Percentiles rank a stretch among this genome's conserved stretches.
Evolutionary conservation across 306 rosid species (phyloP).

Genomic region (Hippophae gyantsensis): DNA sequence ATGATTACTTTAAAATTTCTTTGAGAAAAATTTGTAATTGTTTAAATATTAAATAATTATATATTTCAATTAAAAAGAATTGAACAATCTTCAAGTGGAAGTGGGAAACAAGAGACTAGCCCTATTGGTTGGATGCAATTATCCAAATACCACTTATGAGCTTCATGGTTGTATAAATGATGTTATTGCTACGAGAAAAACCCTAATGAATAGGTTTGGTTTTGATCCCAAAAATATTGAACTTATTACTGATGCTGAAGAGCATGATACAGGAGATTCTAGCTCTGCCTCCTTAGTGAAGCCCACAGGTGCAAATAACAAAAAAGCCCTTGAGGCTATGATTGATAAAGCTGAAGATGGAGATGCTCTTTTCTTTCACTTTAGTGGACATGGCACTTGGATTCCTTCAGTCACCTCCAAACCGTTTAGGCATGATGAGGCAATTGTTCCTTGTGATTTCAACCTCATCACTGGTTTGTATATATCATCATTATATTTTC

Average conservation of each 20-base stretch:
- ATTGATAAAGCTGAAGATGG: conserved; percentile 49
- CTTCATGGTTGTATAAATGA: conserved; percentile 83
- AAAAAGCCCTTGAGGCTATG: conserved; percentile 46
- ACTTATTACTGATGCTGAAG: conserved; percentile 45
- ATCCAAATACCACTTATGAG: conserved; percentile 53
- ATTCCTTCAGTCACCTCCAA: conserved; percentile 51
- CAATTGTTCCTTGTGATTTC: conserved; percentile 94
- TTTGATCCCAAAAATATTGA: conserved; percentile 39
- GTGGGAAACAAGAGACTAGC: conserved; percentile 47
- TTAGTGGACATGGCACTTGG: conserved; percentile 91
- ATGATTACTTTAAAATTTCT: not conserved
- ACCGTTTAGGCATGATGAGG: conserved; percentile 53
- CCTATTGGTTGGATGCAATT: conserved; percentile 82
- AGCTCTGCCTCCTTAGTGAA: conserved; percentile 10
- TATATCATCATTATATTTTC: not conserved
- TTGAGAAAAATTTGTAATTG: not conserved
- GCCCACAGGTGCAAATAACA: conserved; percentile 82
- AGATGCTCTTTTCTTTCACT: conserved; percentile 74
- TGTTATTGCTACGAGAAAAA: conserved; percentile 55
- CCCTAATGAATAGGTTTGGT: conserved; percentile 37
- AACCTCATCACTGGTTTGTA: conserved; percentile 80
- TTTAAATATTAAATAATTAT: too few relatives aligned
- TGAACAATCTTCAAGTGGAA: conserved; percentile 23
- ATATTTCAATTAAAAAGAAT: not conserved
- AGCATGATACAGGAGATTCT: not conserved